Base-by-base conservation (phyloP, 495 filamentous ascomycete genomes). In the Xylaria grammica region DNA sequence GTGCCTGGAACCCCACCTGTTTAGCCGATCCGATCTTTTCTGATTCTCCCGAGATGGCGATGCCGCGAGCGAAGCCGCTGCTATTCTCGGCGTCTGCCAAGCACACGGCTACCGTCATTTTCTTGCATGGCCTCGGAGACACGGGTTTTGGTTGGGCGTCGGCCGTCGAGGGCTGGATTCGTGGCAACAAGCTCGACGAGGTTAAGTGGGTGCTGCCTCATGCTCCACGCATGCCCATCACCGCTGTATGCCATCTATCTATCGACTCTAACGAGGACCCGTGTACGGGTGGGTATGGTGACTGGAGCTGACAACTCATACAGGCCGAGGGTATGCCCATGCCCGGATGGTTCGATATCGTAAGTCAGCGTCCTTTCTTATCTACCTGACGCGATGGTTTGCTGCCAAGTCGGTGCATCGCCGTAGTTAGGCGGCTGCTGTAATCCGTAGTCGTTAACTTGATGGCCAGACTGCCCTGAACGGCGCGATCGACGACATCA, bases 51-150 rank as follows among this genome's bases (percentile, higher is more conserved):
- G 59, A 52, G 36, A 74, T 81, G 80, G 49, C 77, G 17, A 66
- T 71, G 27, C 36, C 69, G 46, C 66, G 77, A 52, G 52, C 69
- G 17, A 69, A 71, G 45, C 78, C 79, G 8, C 81, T 94, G 51
- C 81, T 97, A 7, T 89, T 97, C 67, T 92, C 93, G 17, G 93
- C 95, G n/a, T 82, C 93, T 48, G 92, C 86, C 72, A 90, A 87
- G 69, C 94, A 97, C 74, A 97, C 95, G 44, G 92, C 94, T 34
- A 97, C 94, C 2, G 91, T 97, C 67, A 97, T 99, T 71, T 91
- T 96, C 79, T 83, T 92, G 49, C 95, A 99, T 71, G 95, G 95
- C 7, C 82, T 97, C 27, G 95, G 95, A 30, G 93, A 97, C 72
- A 90, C 83, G 46, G 91, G 90, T 32, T 77, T 85, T 66, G 91